Percentiles rank a stretch among this genome's conserved stretches.
phyloP scores from a whole-genome alignment of 2,329 filamentous ascomycete genomes.

The Sarocladium strictum region DNA sequence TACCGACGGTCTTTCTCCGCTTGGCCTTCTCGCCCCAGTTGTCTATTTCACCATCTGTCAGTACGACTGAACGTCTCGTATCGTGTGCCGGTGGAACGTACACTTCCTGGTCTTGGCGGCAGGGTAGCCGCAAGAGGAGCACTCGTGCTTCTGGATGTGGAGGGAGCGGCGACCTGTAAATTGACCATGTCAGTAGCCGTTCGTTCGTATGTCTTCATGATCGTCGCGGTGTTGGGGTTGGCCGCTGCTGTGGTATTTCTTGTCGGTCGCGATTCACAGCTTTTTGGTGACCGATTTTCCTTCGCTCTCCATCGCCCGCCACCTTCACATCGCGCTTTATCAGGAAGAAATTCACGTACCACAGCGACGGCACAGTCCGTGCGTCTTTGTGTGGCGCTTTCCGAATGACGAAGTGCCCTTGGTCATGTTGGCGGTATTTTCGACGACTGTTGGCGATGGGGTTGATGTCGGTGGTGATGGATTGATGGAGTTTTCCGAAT shows the following conservation, averaged over 20 bases:
- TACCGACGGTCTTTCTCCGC: conserved; percentile 98
- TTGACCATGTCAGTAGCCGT: conserved; percentile 18
- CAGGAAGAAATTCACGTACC: conserved; percentile 64
- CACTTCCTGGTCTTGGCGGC: conserved; percentile 97
- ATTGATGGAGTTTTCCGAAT: not conserved
- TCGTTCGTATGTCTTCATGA: not conserved
- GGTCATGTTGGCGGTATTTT: not conserved
- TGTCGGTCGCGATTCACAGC: not conserved
- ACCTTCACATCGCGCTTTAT: not conserved
- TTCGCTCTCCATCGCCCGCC: not conserved
- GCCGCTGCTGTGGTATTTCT: not conserved
- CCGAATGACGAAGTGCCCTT: conserved; percentile 49
- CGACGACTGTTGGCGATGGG: not conserved
- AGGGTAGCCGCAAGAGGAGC: conserved; percentile 92
- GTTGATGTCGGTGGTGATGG: not conserved
- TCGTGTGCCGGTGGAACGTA: conserved; percentile 50
- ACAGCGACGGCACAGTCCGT: conserved; percentile 97
- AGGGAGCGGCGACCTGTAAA: conserved; percentile 84
- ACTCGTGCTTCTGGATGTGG: conserved; percentile 99
- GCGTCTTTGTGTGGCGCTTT: conserved; percentile 91
- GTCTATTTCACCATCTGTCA: conserved; percentile 48
- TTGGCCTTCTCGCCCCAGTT: conserved; percentile 99
- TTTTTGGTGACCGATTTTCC: not conserved
- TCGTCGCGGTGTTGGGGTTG: conserved; percentile 10
- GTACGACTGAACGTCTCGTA: conserved; percentile 12